Percentiles rank a stretch among this genome's conserved stretches.
Evolutionary conservation across 805 yeast genomes (phyloP).

Genomic region (Candida namnaoensis): DNA sequence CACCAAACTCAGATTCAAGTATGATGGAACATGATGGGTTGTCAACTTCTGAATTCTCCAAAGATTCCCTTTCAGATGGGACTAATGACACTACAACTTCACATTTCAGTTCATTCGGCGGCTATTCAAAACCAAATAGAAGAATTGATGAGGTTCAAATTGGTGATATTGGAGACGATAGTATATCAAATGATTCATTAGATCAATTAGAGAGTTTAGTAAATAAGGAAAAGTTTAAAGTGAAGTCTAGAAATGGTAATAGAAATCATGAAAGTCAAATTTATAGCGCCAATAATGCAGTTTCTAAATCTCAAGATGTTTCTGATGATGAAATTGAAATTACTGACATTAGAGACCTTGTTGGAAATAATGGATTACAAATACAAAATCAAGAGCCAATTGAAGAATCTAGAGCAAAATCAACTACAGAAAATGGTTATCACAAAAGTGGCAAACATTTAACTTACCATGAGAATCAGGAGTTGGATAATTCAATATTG

Average conservation of each 20-base stretch:
- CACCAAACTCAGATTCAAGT: too few species aligned
- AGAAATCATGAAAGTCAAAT: too few species aligned
- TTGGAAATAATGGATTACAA: too few species aligned
- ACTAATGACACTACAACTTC: slow-evolving; percentile 1
- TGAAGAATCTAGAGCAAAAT: not conserved
- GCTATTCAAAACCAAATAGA: not conserved
- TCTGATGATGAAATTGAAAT: slow-evolving; percentile 29
- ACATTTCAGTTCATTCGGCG: slow-evolving; percentile 1
- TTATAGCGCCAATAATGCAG: too few species aligned
- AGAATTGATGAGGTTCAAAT: slow-evolving; percentile 6
- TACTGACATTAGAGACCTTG: slow-evolving; percentile 26
- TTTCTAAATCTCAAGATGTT: not conserved
- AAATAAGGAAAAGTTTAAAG: too few species aligned
- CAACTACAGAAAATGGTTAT: not conserved
- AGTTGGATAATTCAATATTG: too few species aligned
- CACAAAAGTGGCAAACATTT: too few species aligned
- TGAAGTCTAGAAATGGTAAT: too few species aligned
- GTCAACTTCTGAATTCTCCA: slow-evolving; percentile 1
- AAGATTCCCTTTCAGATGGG: not conserved
- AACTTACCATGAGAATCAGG: too few species aligned
- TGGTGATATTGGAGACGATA: slow-evolving; percentile 1
- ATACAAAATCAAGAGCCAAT: too few species aligned
- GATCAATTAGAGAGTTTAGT: too few species aligned
- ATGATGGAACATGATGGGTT: not conserved
- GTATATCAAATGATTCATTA: too few species aligned